phyloP scores from a whole-genome alignment of 2,329 filamentous ascomycete genomes.

The Coniosporium tulheliwenetii region DNA sequence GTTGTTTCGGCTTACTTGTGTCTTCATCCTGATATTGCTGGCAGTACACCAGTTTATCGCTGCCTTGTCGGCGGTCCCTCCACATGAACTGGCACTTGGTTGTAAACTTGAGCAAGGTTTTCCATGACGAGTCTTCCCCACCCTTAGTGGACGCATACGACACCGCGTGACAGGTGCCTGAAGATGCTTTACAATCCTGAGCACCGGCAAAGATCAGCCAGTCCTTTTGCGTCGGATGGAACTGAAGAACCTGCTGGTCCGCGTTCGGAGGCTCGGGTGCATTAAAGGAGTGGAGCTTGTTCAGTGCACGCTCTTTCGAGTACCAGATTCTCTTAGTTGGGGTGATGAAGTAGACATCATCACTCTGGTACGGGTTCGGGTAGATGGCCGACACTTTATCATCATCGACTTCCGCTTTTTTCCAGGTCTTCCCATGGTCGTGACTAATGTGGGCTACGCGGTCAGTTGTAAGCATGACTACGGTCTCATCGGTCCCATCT shows the following conservation, averaged over 20 bases:
- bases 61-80: slow-evolving; percentile 39
- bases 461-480: slow-evolving; percentile 43
- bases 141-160: slow-evolving; percentile 68
- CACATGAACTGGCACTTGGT: slow-evolving; percentile 78
- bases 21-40: slow-evolving; percentile 49
- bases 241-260: slow-evolving; percentile 45
- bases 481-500: slow-evolving; percentile 53
- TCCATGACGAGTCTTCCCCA: slow-evolving; percentile 50
- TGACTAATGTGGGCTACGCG: slow-evolving; percentile 56
- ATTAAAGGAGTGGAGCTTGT: slow-evolving; percentile 57
- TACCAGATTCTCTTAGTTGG: slow-evolving; percentile 54
- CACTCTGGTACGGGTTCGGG: slow-evolving; percentile 67
- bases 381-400: slow-evolving; percentile 56
- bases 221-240: slow-evolving; percentile 73
- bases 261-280: slow-evolving; percentile 46
- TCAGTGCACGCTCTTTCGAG: slow-evolving; percentile 57
- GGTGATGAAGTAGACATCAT: slow-evolving; percentile 78
- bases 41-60: slow-evolving; percentile 48
- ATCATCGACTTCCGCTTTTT: slow-evolving; percentile 40
- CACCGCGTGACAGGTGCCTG: slow-evolving; percentile 49
- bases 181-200: slow-evolving; percentile 45
- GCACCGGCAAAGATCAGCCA: slow-evolving; percentile 85
- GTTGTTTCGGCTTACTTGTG: slow-evolving; percentile 44
- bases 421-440: slow-evolving; percentile 84
- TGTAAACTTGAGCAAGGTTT: slow-evolving; percentile 56